A percentile compares a stretch with the other conserved stretches of the same genome.
Evolutionary conservation across 2,329 filamentous ascomycete species (phyloP).

Genomic region (Paracamarosporium sp.): DNA sequence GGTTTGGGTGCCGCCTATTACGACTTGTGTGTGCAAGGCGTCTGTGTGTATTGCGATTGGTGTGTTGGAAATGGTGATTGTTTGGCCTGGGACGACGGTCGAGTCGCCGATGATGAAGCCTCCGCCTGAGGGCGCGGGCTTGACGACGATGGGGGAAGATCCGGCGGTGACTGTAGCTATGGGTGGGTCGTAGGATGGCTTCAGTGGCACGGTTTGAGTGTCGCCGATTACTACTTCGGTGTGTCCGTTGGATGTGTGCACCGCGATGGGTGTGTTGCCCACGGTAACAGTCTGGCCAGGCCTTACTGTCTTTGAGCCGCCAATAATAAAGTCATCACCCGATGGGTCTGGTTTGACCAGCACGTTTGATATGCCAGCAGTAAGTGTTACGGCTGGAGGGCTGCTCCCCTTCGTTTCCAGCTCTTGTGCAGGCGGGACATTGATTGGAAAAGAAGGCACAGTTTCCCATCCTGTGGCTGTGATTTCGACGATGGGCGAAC

Average conservation of each 20-base stretch:
- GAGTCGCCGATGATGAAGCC: constrained; percentile 1
- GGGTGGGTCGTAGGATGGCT: constrained; percentile 13
- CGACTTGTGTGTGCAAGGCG: neutral
- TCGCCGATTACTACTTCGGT: constrained; percentile 31
- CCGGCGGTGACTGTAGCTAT: constrained; percentile 17
- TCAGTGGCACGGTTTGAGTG: constrained; percentile 20
- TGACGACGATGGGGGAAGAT: constrained; percentile 3
- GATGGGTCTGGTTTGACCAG: constrained; percentile 21
- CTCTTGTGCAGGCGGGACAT: constrained; percentile 22
- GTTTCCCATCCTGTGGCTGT: constrained; percentile 30
- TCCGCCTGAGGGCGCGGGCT: neutral
- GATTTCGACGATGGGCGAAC: constrained; percentile 35
- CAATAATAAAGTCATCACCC: constrained; percentile 23
- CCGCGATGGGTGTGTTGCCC: constrained; percentile 30
- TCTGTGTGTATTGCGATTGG: neutral
- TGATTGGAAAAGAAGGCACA: constrained; percentile 6
- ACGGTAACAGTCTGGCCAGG: constrained; percentile 29
- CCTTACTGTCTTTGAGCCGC: constrained; percentile 25
- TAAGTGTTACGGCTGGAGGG: constrained; percentile 16
- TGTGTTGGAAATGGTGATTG: neutral
- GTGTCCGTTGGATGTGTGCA: constrained; percentile 28
- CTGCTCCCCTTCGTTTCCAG: constrained; percentile 19
- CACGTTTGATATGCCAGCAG: constrained; percentile 23
- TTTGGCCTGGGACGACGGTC: neutral
- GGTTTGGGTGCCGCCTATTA: constrained; percentile 5